Percentiles rank a stretch among this genome's conserved stretches.
phyloP scores from a whole-genome alignment of 371 early-diverging fungal genomes.

The Entomophthora muscae region DNA sequence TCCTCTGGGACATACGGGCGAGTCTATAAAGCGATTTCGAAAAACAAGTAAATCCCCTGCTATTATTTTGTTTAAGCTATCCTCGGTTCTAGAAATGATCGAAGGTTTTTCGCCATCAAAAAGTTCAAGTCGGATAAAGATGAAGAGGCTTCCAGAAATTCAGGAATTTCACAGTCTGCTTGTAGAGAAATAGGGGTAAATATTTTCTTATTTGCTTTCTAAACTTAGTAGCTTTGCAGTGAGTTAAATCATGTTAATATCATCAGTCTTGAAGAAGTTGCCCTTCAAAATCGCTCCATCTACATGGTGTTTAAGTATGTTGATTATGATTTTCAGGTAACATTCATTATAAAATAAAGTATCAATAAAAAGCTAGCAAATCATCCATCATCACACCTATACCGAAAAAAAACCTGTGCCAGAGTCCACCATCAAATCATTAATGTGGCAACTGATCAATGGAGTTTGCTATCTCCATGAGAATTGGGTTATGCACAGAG shows the following conservation, averaged over 20 bases:
- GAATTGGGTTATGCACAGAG: conserved; percentile 85
- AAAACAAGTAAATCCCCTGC: conserved; percentile 80
- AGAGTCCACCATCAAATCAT: conserved; percentile 61
- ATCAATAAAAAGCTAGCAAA: too few species aligned
- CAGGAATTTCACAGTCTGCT: conserved; percentile 87
- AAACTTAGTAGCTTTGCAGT: conserved; percentile 53
- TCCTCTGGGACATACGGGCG: too few species aligned
- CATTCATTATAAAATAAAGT: too few species aligned
- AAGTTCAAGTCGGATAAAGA: conserved; percentile 91
- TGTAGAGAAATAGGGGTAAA: too few species aligned
- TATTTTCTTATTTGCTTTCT: neutral
- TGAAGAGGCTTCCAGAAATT: conserved; percentile 53
- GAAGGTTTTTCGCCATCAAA: conserved; percentile 66
- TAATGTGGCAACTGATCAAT: conserved; percentile 78
- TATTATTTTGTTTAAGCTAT: conserved; percentile 26
- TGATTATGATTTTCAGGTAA: conserved; percentile 79
- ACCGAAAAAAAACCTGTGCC: conserved; percentile 54
- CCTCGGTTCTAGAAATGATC: conserved; percentile 23
- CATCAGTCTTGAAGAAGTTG: conserved; percentile 62
- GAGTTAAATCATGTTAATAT: conserved; percentile 79
- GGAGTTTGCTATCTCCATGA: conserved; percentile 80
- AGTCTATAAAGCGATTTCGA: too few species aligned
- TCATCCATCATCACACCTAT: conserved; percentile 52
- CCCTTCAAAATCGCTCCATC: conserved; percentile 81
- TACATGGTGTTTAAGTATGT: conserved; percentile 90